Base-by-base conservation (phyloP, 1,284 basidiomycete species). In the Leccinum huronense region DNA sequence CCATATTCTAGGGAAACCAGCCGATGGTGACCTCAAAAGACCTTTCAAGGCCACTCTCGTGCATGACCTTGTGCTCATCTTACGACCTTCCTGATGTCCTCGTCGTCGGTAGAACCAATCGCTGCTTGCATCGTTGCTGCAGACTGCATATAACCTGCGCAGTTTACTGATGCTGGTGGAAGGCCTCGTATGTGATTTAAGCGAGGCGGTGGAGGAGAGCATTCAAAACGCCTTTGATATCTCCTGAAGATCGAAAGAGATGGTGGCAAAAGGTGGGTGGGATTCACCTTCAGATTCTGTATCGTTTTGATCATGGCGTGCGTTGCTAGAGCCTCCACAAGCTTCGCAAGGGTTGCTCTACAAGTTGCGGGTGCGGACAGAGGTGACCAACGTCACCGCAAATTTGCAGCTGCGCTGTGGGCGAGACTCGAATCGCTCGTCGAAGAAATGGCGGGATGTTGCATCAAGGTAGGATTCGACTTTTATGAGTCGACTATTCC, bases 91-190 rank as follows among this genome's bases (percentile, higher is more conserved):
- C 19, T 63, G 65, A 68, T 33, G 13, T 36, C 16, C n/a, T 48
- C 4, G 19, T 48, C n/a, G 19, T 30, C 10, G 61, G 42, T 53
- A 96, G 93, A 92, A 97, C 71, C 94, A 94, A 76, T 87, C 94
- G 1, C 80, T 97, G 27, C 83, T 99, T 1, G 93, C 94, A 0
- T 94, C 93, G 3, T 93, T 94, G 0, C 83, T 98, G 8, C 97
- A 98, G 81, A 97, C 95, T 0, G 95, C 96, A 2, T 92, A 94
- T 78, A 98, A 98, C 74, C n/a, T n/a, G n/a, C n/a, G n/a, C n/a
- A n/a, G n/a, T n/a, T n/a, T n/a, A n/a, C n/a, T n/a, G n/a, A n/a
- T 84, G 23, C 84, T 98, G 2, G 93, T 98, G 1, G 86, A 90
- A 64, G 87, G 88, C 64, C 84, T 98, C 0, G 80, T 98, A 14